A percentile compares a stretch with the other conserved stretches of the same genome.
These are phyloP conservation scores for Pleurotus giganteus DNA, from an alignment of 768 basidiomycete genomes.

Conservation along the genomic window DNA sequence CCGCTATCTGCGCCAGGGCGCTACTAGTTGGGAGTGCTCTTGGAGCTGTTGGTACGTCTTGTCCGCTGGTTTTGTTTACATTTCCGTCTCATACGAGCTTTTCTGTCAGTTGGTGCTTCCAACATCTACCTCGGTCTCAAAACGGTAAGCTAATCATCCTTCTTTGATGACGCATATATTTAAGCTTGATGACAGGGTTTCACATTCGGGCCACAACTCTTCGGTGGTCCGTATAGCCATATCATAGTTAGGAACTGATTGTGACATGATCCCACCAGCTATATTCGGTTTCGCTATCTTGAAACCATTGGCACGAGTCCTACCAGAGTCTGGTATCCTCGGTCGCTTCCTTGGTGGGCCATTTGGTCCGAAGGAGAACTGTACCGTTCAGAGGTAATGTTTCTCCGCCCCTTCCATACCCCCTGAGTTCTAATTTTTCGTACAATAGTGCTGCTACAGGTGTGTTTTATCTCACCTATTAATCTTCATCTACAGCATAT, in stretches of 20 bases:
- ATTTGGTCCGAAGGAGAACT: constrained; percentile 68
- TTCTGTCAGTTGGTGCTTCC: constrained; percentile 44
- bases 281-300: constrained; percentile 63
- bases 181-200: not conserved
- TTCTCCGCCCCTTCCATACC: not conserved
- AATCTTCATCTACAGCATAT: constrained; percentile 1
- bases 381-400: constrained; percentile 52
- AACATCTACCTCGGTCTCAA: constrained; percentile 70
- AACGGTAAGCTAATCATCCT: constrained; percentile 31
- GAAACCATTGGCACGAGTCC: constrained; percentile 48
- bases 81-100: not conserved
- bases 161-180: not conserved
- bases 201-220: constrained; percentile 62
- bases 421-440: not conserved
- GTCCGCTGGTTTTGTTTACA: not conserved
- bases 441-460: constrained; percentile 47
- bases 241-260: not conserved
- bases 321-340: constrained; percentile 45
- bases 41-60: constrained; percentile 39
- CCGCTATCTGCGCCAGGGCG: constrained; percentile 29
- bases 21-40: constrained; percentile 49
- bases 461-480: constrained; percentile 17
- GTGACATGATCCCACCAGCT: constrained; percentile 25
- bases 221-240: constrained; percentile 39
- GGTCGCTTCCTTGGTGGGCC: constrained; percentile 48